phyloP scores from a whole-genome alignment of 768 basidiomycete species.

The Mycena capillaripes region DNA sequence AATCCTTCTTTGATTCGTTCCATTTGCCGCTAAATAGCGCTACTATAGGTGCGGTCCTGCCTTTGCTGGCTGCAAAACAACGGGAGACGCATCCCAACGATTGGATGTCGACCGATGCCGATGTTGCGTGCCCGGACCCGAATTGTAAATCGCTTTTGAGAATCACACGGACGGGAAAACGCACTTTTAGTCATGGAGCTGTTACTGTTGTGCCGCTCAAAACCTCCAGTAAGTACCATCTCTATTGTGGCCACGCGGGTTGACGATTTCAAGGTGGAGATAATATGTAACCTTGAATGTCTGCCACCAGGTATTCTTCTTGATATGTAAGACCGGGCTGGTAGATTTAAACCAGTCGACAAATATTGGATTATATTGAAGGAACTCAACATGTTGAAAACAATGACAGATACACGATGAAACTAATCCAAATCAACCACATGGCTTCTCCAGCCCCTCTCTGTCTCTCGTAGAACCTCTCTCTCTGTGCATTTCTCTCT shows the following conservation, averaged over 20 bases:
- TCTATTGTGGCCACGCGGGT: no score
- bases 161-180: constrained; percentile 55
- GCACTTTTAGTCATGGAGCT: no score
- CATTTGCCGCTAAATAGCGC: no score
- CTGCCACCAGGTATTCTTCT: no score
- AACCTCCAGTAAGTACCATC: no score
- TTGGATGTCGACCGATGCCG: constrained; percentile 78
- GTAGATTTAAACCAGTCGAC: neutral
- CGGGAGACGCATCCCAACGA: constrained; percentile 67
- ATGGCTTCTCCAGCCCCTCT: constrained; percentile 51
- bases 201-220: constrained; percentile 51
- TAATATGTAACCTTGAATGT: no score
- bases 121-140: constrained; percentile 78
- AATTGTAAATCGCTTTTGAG: constrained; percentile 69
- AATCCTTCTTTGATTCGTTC: neutral
- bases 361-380: no score
- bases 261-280: no score
- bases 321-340: no score
- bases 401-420: neutral
- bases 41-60: constrained; percentile 70
- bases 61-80: constrained; percentile 79
- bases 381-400: constrained; percentile 40
- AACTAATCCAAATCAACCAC: constrained; percentile 48
- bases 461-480: constrained; percentile 38
- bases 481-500: constrained; percentile 42